These are phyloP conservation scores for Halophytophthora polymorphica DNA, from an alignment of 352 stramenopile species.

Conservation along the genomic window DNA sequence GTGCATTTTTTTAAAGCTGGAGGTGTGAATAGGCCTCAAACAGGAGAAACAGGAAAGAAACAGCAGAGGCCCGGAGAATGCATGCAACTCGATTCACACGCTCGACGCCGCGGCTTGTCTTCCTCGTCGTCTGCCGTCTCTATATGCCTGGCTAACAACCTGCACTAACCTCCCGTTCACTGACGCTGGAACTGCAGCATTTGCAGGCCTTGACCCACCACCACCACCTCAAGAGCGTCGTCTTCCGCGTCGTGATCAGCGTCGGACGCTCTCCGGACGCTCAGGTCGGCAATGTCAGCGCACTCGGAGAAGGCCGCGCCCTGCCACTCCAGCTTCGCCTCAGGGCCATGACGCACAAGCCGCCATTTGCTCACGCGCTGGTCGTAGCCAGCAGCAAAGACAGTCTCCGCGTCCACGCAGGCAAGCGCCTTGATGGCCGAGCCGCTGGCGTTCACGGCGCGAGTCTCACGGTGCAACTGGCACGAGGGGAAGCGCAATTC, in stretches of 20 bases:
- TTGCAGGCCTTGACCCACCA: slow-evolving; percentile 81
- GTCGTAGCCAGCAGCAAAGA: slow-evolving; percentile 81
- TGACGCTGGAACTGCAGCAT: slow-evolving; percentile 39
- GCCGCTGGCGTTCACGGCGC: slow-evolving; percentile 63
- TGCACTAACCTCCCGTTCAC: not conserved
- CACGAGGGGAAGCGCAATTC: slow-evolving; percentile 39
- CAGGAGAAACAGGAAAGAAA: slow-evolving; percentile 16
- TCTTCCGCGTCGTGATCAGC: not conserved
- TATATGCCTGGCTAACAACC: not conserved
- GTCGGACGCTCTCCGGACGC: slow-evolving; percentile 21
- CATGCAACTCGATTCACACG: slow-evolving; percentile 33
- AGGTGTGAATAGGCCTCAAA: slow-evolving; percentile 32
- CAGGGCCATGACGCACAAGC: slow-evolving; percentile 10
- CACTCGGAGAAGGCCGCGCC: slow-evolving; percentile 70
- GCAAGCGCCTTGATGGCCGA: slow-evolving; percentile 78
- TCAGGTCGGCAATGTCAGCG: slow-evolving; percentile 74
- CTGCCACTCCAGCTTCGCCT: slow-evolving; percentile 42
- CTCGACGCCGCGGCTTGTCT: too few species aligned
- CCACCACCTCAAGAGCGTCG: slow-evolving; percentile 35
- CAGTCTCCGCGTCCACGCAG: slow-evolving; percentile 25
- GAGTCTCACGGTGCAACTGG: slow-evolving; percentile 27
- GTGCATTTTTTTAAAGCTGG: slow-evolving; percentile 30
- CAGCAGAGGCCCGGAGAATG: slow-evolving; percentile 32
- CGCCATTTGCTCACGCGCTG: slow-evolving; percentile 79
- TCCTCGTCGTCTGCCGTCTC: not conserved